These are phyloP conservation scores for Mycena kentingensis DNA, from an alignment of 768 basidiomycete species.

Conservation along the genomic window DNA sequence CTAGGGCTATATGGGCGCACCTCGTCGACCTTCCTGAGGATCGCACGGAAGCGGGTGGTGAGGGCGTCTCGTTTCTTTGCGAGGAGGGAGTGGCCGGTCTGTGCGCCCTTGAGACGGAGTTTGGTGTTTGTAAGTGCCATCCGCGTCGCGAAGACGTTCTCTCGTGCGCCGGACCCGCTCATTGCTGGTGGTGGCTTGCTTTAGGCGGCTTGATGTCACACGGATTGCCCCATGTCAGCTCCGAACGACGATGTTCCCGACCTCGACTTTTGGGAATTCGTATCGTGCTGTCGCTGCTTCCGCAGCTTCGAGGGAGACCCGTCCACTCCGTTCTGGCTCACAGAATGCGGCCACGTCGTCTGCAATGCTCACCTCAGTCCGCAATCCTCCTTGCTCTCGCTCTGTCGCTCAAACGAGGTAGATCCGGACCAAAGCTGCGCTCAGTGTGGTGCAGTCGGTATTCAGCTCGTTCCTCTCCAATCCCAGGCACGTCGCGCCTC, in stretches of 20 bases:
- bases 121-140: slow-evolving; percentile 97
- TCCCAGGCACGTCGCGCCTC: slow-evolving; percentile 55
- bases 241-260: slow-evolving; percentile 40
- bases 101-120: slow-evolving; percentile 84
- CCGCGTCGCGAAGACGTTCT: slow-evolving; percentile 94
- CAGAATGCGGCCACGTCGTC: slow-evolving; percentile 83
- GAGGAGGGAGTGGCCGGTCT: slow-evolving; percentile 91
- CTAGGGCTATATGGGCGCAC: slow-evolving; percentile 41
- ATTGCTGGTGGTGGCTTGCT: no score
- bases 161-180: slow-evolving; percentile 85
- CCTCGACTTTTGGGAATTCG: slow-evolving; percentile 81
- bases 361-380: slow-evolving; percentile 86
- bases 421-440: slow-evolving; percentile 74
- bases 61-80: slow-evolving; percentile 98
- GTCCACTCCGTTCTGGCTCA: slow-evolving; percentile 81
- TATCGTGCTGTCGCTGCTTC: slow-evolving; percentile 70
- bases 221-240: slow-evolving; percentile 23
- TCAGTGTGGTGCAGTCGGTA: slow-evolving; percentile 62
- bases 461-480: slow-evolving; percentile 74
- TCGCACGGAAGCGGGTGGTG: slow-evolving; percentile 91
- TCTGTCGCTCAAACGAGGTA: slow-evolving; percentile 29
- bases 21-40: slow-evolving; percentile 97
- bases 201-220: neutral
- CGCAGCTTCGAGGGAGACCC: slow-evolving; percentile 51
- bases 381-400: slow-evolving; percentile 19